Conservation (phyloP, 768 basidiomycete species). For the Polyporus arcularius region DNA sequence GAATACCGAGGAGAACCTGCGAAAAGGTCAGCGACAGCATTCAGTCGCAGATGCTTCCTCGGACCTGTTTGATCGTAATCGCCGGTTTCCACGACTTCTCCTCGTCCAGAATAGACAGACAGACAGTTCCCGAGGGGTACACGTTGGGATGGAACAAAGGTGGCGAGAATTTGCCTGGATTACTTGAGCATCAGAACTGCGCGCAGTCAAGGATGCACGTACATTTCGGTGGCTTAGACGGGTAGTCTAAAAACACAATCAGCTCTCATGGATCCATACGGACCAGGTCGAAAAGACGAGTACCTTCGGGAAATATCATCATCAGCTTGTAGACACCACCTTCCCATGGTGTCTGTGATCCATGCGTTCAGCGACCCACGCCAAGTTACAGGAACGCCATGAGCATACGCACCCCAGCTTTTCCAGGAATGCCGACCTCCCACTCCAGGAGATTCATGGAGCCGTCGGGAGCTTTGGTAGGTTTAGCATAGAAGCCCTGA, state of each 20-base stretch:
- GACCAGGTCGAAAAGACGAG: slow-evolving; percentile 15
- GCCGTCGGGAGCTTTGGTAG: slow-evolving; percentile 86
- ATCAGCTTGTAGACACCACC: slow-evolving; percentile 91
- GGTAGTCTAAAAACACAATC: slow-evolving; percentile 64
- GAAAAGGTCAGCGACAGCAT: not conserved
- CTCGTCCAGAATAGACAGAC: slow-evolving; percentile 95
- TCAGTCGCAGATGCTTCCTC: slow-evolving; percentile 8
- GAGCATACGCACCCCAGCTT: slow-evolving; percentile 66
- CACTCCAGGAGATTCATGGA: slow-evolving; percentile 97
- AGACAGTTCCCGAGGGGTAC: slow-evolving; percentile 98
- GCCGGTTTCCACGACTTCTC: slow-evolving; percentile 99
- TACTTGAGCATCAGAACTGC: slow-evolving; percentile 5
- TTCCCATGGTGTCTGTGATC: slow-evolving; percentile 89
- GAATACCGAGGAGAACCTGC: slow-evolving; percentile 93
- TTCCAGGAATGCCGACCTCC: slow-evolving; percentile 99
- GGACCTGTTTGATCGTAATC: slow-evolving; percentile 97
- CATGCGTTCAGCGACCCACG: slow-evolving; percentile 26
- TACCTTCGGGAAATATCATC: slow-evolving; percentile 98
- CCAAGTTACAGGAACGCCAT: slow-evolving; percentile 19
- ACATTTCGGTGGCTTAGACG: slow-evolving; percentile 96
- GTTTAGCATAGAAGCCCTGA: slow-evolving; percentile 97
- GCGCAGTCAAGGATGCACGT: slow-evolving; percentile 25
- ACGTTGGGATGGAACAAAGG: slow-evolving; percentile 98
- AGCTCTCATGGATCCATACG: slow-evolving; percentile 23
- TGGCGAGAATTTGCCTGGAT: slow-evolving; percentile 91